Base-by-base conservation (phyloP, 768 basidiomycete species). In the Baorangia bicolor region DNA sequence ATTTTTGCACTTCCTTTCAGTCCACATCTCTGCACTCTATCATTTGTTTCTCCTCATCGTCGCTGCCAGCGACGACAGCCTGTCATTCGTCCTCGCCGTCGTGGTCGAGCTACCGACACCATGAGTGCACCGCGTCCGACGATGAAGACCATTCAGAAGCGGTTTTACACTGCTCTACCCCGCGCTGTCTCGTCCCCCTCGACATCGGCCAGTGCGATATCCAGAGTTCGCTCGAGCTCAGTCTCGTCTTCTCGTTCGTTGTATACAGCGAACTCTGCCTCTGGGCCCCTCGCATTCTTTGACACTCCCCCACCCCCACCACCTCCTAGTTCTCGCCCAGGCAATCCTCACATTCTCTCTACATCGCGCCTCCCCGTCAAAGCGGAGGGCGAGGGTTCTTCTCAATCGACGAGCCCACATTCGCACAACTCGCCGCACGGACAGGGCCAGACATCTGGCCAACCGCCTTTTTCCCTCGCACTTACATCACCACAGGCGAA, bases 111-210 rank as follows among this genome's bases (percentile, higher is more conserved):
- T 2, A 12, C 20, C 0, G 23, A 49, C 18, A 56, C 53, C 18
- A 77, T 76, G 74, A 69, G 69, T 34, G 61, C 72, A 47, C 74
- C 74, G 2, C 70, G 73, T 20, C 68, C 73, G 45, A 73, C 78
- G 59, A 80, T 79, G 74, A 77, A 77, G 71, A 76, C 76, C 25
- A 74, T 81, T 25, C 78, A 78, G 58, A 83, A 81, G 62, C 77
- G 80, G n/a, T 68, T 83, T 40, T 80, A 75, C 60, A 75, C 73
- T 20, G 78, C 74, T 61, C 77, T 49, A 30, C 75, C 74, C 38
- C 77, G 77, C 46, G 68, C 70, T 10, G 59, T 69, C 35, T 48
- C 55, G 31, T 62, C 59, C 9, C 49, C 66, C 14, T 64, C 70
- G 25, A 59, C 73, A 55, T 68, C 74, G 25, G 58, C 74, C 5